Conservation (phyloP, 441 rosid species). For the Isatis lusitanica region DNA sequence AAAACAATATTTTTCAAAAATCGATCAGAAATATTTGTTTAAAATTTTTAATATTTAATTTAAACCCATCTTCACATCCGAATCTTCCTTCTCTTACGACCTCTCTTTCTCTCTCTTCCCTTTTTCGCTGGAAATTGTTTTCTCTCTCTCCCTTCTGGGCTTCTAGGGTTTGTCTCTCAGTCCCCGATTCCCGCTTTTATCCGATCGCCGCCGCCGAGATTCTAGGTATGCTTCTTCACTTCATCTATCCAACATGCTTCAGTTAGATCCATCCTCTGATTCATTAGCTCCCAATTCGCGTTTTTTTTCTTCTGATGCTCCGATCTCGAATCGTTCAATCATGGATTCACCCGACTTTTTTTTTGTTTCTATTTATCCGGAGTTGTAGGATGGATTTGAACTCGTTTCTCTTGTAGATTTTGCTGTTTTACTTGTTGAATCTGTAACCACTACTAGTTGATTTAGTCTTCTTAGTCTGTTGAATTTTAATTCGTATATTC, state of each 20-base stretch:
- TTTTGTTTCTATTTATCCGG: not conserved
- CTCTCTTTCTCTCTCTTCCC: slow-evolving; percentile 24
- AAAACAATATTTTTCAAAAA: no score
- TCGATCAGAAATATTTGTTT: not conserved
- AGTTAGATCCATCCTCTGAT: slow-evolving; percentile 18
- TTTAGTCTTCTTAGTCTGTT: not conserved
- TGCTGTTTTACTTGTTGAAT: not conserved
- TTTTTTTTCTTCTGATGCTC: not conserved
- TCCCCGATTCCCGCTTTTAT: slow-evolving; percentile 27
- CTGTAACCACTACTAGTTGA: not conserved
- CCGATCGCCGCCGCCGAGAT: slow-evolving; percentile 33
- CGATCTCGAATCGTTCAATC: slow-evolving; percentile 29
- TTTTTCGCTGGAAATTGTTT: slow-evolving; percentile 35
- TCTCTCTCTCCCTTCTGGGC: slow-evolving; percentile 33
- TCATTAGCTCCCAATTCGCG: not conserved
- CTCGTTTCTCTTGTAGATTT: not conserved
- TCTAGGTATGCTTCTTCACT: slow-evolving; percentile 26
- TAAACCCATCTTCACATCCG: slow-evolving; percentile 40
- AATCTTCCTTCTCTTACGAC: slow-evolving; percentile 23
- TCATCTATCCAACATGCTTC: not conserved
- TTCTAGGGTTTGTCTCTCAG: slow-evolving; percentile 39
- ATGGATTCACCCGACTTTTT: not conserved
- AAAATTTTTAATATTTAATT: not conserved
- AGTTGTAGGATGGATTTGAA: slow-evolving; percentile 17
- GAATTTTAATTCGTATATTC: slow-evolving; percentile 1